Conservation (phyloP, 208 protist genomes). For the Porcisia hertigi region DNA sequence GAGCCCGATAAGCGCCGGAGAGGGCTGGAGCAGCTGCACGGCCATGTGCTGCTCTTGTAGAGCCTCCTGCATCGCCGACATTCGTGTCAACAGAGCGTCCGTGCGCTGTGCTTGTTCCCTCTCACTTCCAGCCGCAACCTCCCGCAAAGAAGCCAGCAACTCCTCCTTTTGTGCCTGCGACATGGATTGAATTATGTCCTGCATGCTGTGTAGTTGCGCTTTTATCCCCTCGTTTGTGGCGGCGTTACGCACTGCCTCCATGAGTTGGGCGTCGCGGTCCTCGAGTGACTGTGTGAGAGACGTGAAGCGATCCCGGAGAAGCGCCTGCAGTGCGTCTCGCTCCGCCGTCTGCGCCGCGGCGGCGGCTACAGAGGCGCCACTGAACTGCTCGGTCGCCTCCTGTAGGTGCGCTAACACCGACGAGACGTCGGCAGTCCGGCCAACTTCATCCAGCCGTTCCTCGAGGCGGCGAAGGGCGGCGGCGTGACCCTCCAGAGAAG, state of each 20-base stretch:
- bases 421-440: conserved; percentile 19
- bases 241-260: conserved; percentile 20
- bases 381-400: conserved; percentile 20
- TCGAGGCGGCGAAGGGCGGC: conserved; percentile 23
- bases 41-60: conserved; percentile 24
- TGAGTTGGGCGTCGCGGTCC: conserved; percentile 19
- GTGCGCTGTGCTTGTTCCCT: conserved; percentile 12
- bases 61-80: conserved; percentile 23
- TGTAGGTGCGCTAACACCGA: conserved; percentile 21
- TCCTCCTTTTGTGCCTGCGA: conserved; percentile 10
- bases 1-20: conserved; percentile 9
- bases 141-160: conserved; percentile 14
- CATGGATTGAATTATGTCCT: conserved; percentile 2
- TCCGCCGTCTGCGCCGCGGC: conserved; percentile 11
- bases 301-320: conserved; percentile 12
- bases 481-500: conserved; percentile 17
- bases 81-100: conserved; percentile 10
- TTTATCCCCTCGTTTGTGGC: conserved; percentile 8
- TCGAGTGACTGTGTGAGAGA: conserved; percentile 15
- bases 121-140: conserved; percentile 1
- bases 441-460: conserved; percentile 17
- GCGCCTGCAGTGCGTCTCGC: conserved; percentile 11
- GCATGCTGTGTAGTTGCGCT: conserved; percentile 20
- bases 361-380: neutral
- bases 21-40: conserved; percentile 26